phyloP scores from a whole-genome alignment of 2,329 filamentous ascomycete genomes.

The Nemania abortiva region DNA sequence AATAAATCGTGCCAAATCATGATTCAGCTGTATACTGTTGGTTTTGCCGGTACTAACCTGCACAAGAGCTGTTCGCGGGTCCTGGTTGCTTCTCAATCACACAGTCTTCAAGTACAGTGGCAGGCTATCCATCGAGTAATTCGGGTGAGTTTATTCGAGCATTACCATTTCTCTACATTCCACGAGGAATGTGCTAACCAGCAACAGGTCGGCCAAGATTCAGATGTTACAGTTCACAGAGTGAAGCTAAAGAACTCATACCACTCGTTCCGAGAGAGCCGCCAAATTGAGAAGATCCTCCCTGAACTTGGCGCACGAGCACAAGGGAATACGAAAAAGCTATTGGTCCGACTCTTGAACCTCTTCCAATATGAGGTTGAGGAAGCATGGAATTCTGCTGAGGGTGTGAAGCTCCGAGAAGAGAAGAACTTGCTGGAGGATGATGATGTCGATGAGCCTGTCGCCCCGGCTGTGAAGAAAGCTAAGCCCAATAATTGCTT shows the following conservation, averaged over 20 bases:
- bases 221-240: conserved; percentile 45
- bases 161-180: background rate
- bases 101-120: conserved; percentile 45
- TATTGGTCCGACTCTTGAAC: conserved; percentile 46
- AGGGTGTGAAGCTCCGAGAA: conserved; percentile 39
- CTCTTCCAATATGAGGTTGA: conserved; percentile 47
- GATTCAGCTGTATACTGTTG: conserved; percentile 50
- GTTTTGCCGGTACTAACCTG: conserved; percentile 47
- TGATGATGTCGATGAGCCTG: background rate
- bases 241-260: conserved; percentile 47
- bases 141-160: conserved; percentile 40
- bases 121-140: conserved; percentile 50
- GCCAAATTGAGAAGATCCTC: conserved; percentile 49
- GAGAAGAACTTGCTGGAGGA: conserved; percentile 40
- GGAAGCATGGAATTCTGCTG: conserved; percentile 42
- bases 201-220: conserved; percentile 45
- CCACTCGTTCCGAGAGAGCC: conserved; percentile 47
- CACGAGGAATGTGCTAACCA: conserved; percentile 31
- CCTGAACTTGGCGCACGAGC: conserved; percentile 46
- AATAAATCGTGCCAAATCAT: conserved; percentile 47
- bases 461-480: conserved; percentile 2
- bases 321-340: conserved; percentile 40
- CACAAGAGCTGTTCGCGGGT: conserved; percentile 48
- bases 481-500: background rate
- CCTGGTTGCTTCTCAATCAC: conserved; percentile 46